phyloP scores from a whole-genome alignment of 2,329 filamentous ascomycete species.

The Coniochaeta prunicola region DNA sequence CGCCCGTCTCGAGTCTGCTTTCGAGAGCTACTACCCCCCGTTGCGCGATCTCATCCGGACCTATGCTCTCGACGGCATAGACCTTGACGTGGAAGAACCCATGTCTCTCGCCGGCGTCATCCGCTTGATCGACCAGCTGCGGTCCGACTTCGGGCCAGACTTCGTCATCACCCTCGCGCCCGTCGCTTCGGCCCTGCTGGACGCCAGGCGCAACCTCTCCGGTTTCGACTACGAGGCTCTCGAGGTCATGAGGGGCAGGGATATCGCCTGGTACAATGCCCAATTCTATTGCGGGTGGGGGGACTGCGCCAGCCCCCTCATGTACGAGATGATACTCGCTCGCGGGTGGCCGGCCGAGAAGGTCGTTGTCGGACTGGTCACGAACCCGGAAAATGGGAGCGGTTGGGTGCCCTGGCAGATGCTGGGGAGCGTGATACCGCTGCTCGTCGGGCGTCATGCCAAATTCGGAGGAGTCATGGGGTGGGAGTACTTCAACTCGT shows the following conservation, averaged over 20 bases:
- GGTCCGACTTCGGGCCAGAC: slow-evolving; percentile 53
- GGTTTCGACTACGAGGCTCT: slow-evolving; percentile 70
- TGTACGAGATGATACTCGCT: slow-evolving; percentile 37
- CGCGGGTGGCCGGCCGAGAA: slow-evolving; percentile 61
- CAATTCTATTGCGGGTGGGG: slow-evolving; percentile 87
- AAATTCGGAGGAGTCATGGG: slow-evolving; percentile 75
- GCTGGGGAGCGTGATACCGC: slow-evolving; percentile 48
- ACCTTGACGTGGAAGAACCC: slow-evolving; percentile 69
- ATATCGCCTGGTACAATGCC: slow-evolving; percentile 74
- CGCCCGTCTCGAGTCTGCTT: slow-evolving; percentile 42
- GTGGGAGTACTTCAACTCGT: slow-evolving; percentile 78
- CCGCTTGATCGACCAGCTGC: slow-evolving; percentile 56
- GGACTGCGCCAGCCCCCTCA: slow-evolving; percentile 44
- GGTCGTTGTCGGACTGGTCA: slow-evolving; percentile 68
- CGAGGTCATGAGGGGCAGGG: slow-evolving; percentile 53
- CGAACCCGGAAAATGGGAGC: slow-evolving; percentile 63
- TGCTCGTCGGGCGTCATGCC: slow-evolving; percentile 50
- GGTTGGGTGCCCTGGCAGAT: slow-evolving; percentile 55
- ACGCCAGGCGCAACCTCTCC: slow-evolving; percentile 56
- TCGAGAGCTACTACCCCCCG: slow-evolving; percentile 64
- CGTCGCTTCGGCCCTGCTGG: slow-evolving; percentile 65
- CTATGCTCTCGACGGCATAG: slow-evolving; percentile 55
- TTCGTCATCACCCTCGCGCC: slow-evolving; percentile 76
- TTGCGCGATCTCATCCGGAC: slow-evolving; percentile 53
- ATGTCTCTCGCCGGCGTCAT: slow-evolving; percentile 59